Base-by-base conservation (phyloP, 805 yeast species). In the Candida nitratophila region DNA sequence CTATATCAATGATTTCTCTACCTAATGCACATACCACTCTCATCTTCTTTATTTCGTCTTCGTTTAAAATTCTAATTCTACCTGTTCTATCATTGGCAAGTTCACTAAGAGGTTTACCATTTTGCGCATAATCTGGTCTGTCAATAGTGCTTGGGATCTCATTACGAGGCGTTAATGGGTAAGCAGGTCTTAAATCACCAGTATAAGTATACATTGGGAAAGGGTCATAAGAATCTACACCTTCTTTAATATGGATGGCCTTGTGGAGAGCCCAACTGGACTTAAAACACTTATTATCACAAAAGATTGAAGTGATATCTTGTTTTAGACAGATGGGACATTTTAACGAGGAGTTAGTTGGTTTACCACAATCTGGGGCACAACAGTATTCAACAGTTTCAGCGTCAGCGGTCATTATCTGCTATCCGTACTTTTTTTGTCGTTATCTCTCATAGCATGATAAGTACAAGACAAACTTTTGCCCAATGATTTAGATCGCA, bases 301-400 rank as follows among this genome's bases (percentile, higher is more conserved):
- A 93, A 65, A 91, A 93, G 17, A 73, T 73, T 40, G 77, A 69
- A 35, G 72, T 69, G 41, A 77, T 53, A 15, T 80, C 86, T 47
- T 73, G 73, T 59, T 93, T 90, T 49, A 93, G 66, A 64, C 99
- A 93, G 15, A 90, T 71, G 0, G 99, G 99, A 63, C 99, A 93
- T 60, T 89, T 89, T 51, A 93, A 70, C 36, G 73, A 64, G 19
- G 95, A 83, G 3, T 69, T 69, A 14, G 96, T 89, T 32, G 72
- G 75, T 55, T 88, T 89, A 19, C 93, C 93, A 69, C 99, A 93
- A 54, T 79, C 86, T 19, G 86, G 77, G 21, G 96, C 85, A 11
- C 86, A 69, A 65, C 97, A 91, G 34, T 43, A 39, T 17, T 9
- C 9, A 12, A 19, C 14, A 5, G 10, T 8, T 34, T 20, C n/a